Evolutionary conservation across 148 eudicot genomes (phyloP).

Genomic region (Dysphania ambrosioides): DNA sequence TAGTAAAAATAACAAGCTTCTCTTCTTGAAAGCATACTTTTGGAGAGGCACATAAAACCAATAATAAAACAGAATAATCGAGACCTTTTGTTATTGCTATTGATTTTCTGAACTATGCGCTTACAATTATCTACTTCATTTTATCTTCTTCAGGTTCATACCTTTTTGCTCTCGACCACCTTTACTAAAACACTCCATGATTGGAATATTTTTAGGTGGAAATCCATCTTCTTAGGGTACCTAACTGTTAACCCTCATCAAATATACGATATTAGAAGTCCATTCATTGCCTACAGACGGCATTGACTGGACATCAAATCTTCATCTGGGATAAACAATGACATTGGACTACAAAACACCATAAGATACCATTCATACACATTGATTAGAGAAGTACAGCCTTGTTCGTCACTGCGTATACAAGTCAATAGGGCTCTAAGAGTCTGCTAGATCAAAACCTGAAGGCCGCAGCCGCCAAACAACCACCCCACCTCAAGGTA

Average conservation of each 20-base stretch:
- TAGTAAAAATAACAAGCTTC: not conserved
- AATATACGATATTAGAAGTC: too few relatives aligned
- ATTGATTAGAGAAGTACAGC: not conserved
- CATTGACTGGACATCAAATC: too few relatives aligned
- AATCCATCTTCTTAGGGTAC: too few relatives aligned
- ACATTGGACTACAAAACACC: not conserved
- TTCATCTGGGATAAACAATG: not conserved
- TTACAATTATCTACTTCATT: too few relatives aligned
- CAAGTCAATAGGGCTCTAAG: not conserved
- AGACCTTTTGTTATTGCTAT: not conserved
- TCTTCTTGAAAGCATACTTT: not conserved
- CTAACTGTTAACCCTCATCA: too few relatives aligned
- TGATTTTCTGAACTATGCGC: not conserved
- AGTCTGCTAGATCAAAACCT: not conserved
- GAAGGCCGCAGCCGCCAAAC: not conserved
- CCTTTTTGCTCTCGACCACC: too few relatives aligned
- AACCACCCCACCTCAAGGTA: conserved; percentile 8
- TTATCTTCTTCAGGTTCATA: too few relatives aligned
- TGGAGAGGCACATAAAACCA: not conserved
- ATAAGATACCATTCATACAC: not conserved
- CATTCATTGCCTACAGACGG: too few relatives aligned
- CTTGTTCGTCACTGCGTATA: not conserved
- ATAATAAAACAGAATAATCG: not conserved
- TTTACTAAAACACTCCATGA: too few relatives aligned
- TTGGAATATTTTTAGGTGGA: too few relatives aligned